phyloP scores from a whole-genome alignment of 2,329 filamentous ascomycete genomes.

The Pseudogymnoascus sp. region DNA sequence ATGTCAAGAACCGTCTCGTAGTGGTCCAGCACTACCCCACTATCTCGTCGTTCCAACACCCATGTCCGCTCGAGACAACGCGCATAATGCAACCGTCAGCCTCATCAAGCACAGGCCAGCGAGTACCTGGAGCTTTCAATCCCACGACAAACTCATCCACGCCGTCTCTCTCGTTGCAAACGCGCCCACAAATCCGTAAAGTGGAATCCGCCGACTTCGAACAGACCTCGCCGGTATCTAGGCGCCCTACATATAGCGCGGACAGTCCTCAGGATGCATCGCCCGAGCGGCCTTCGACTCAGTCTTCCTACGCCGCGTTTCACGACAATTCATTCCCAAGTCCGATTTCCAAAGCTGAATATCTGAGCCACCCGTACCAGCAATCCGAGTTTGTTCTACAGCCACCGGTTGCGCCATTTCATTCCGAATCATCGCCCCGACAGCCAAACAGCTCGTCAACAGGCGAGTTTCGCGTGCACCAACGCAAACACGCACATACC shows the following conservation, averaged over 20 bases:
- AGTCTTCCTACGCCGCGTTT: not conserved
- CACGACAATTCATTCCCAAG: not conserved
- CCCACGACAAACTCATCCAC: not conserved
- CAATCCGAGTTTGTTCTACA: not conserved
- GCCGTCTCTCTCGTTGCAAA: not conserved
- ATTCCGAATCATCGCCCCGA: constrained; percentile 34
- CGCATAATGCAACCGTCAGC: constrained; percentile 10
- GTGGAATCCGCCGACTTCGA: constrained; percentile 11
- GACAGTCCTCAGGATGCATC: constrained; percentile 5
- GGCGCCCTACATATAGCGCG: not conserved
- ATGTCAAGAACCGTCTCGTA: not conserved
- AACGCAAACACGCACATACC: constrained; percentile 61
- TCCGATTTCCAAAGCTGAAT: not conserved
- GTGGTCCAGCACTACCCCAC: constrained; percentile 5
- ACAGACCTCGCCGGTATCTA: not conserved
- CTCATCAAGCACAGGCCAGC: constrained; percentile 8
- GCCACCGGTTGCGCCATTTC: not conserved
- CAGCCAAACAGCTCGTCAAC: constrained; percentile 31
- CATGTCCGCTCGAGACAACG: constrained; percentile 4
- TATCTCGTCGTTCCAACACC: constrained; percentile 1
- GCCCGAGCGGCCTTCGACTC: not conserved
- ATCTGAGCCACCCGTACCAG: not conserved
- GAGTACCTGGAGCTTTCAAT: constrained; percentile 13
- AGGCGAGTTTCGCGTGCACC: constrained; percentile 36
- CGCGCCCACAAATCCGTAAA: constrained; percentile 7